Percentiles rank a stretch among this genome's conserved stretches.
phyloP scores from a whole-genome alignment of 1,284 basidiomycete species.

The Vanrija pseudolonga region DNA sequence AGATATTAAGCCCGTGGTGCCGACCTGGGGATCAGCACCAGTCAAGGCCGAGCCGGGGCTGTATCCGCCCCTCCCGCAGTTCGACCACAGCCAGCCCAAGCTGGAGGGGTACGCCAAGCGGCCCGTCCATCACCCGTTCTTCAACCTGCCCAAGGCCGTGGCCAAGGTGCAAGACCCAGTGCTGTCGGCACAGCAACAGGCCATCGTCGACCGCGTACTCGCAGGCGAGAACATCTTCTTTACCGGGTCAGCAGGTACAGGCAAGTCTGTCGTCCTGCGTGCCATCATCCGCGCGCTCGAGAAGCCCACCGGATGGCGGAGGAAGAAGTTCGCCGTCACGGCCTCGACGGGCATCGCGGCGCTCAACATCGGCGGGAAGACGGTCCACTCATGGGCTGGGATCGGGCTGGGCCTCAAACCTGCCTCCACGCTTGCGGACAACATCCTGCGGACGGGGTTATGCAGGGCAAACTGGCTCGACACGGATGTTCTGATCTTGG shows the following conservation, averaged over 20 bases:
- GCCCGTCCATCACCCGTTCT: background rate
- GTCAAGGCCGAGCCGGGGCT: too few relatives aligned
- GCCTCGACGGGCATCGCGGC: conserved; percentile 61
- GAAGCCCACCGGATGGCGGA: conserved; percentile 18
- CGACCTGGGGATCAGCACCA: background rate
- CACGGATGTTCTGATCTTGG: conserved; percentile 61
- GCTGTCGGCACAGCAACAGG: conserved; percentile 58
- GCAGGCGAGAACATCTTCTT: conserved; percentile 76
- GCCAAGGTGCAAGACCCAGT: conserved; percentile 5
- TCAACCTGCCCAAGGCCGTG: background rate
- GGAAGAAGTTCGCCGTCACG: conserved; percentile 62
- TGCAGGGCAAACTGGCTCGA: conserved; percentile 50
- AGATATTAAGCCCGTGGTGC: background rate
- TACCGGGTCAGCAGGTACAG: conserved; percentile 95
- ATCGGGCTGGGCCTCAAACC: conserved; percentile 54
- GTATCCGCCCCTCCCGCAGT: background rate
- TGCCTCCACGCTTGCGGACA: conserved; percentile 46
- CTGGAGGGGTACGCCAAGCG: background rate
- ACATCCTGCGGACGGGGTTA: conserved; percentile 31
- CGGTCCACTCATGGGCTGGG: conserved; percentile 58
- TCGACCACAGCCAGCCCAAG: background rate
- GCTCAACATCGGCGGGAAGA: conserved; percentile 61
- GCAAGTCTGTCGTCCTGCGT: conserved; percentile 82
- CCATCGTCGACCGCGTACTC: conserved; percentile 68
- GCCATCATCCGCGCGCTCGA: conserved; percentile 67